phyloP scores from a whole-genome alignment of 352 stramenopile species.

The Phytophthora tubulina region DNA sequence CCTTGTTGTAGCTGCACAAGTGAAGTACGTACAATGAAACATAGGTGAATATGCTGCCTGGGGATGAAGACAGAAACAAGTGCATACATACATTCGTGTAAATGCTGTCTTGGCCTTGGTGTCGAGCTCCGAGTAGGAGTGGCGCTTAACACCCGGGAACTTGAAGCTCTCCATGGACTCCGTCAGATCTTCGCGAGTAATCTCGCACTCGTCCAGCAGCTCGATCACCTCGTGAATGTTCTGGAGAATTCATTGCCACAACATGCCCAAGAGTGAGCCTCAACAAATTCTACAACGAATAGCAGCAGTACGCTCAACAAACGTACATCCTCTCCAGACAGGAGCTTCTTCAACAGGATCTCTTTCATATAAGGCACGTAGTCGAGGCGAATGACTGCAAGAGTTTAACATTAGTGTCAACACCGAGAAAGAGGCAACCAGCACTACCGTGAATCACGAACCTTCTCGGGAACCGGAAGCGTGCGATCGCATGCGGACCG shows the following conservation, averaged over 20 bases:
- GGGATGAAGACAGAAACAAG: not conserved
- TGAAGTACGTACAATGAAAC: slow-evolving; percentile 1
- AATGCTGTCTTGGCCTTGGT: slow-evolving; percentile 94
- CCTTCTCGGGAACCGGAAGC: slow-evolving; percentile 88
- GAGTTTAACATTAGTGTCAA: slow-evolving; percentile 7
- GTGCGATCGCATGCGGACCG: slow-evolving; percentile 94
- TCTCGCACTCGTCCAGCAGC: slow-evolving; percentile 97
- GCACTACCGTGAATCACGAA: slow-evolving; percentile 25
- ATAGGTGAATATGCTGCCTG: slow-evolving; percentile 2
- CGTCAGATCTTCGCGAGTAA: slow-evolving; percentile 97
- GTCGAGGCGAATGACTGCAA: slow-evolving; percentile 85
- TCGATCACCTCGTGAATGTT: slow-evolving; percentile 93
- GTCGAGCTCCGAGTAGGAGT: slow-evolving; percentile 83
- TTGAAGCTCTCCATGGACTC: slow-evolving; percentile 96
- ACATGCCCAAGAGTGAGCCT: slow-evolving; percentile 4
- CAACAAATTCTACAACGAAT: not conserved
- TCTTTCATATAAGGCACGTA: slow-evolving; percentile 93
- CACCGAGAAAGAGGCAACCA: not conserved
- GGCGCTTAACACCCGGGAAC: slow-evolving; percentile 77
- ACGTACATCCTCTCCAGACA: slow-evolving; percentile 78
- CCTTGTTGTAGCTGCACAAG: slow-evolving; percentile 90
- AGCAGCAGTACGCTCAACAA: slow-evolving; percentile 1
- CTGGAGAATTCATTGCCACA: slow-evolving; percentile 33
- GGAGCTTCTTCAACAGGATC: slow-evolving; percentile 83
- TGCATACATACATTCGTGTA: slow-evolving; percentile 81